Evolutionary conservation across 192 early-diverging fungal genomes (phyloP), one percentile per base, ranked within the genome.

Genomic region (Coemansia sp.): DNA sequence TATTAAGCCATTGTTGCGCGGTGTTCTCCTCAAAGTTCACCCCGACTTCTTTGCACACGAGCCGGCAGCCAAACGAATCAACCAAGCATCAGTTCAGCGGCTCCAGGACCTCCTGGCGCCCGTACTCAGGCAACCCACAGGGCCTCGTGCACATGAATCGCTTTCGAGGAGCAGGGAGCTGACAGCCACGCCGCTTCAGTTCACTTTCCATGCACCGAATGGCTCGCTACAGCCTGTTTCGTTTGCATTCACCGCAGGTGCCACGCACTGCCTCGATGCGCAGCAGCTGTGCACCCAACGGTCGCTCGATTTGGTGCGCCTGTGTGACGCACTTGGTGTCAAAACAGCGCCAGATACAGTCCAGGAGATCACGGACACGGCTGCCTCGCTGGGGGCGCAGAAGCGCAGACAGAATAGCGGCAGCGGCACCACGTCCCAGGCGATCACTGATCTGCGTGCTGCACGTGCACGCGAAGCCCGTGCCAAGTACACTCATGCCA

Each of bases 71-170:
- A 70, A 71, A 52, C 57, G 42, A 21, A 58, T 42, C 21, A 80
- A 80, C 72, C 77, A 74, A 15, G 46, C 21, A 2, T 70, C 77
- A 2, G 68, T 80, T 23, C 77, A 80, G 68, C 77, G 77, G 33
- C 68, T 80, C 9, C 77, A 80, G 66, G 68, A 61, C 18, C 68
- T 77, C 2, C 16, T 77, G 31, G 64, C 69, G 30, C 75, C 75
- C 7, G 55, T 76, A 6, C 68, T 76, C 42, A 39, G 57, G 7
- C 23, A 16, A 25, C 35, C 42, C 12, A 15, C 34, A 9, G 43
- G n/a, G 16, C 13, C 35, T 2, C 28, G 3, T 31, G 16, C 21
- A 0, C 28, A 31, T 15, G 68, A 63, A 21, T 29, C 61, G 26
- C 31, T 40, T 8, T 43, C 23, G 0, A 52, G 40, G 12, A 28